Percentiles rank a stretch among this genome's conserved stretches.
phyloP scores from a whole-genome alignment of 2,329 filamentous ascomycete species.

The Pseudocercospora eumusae region DNA sequence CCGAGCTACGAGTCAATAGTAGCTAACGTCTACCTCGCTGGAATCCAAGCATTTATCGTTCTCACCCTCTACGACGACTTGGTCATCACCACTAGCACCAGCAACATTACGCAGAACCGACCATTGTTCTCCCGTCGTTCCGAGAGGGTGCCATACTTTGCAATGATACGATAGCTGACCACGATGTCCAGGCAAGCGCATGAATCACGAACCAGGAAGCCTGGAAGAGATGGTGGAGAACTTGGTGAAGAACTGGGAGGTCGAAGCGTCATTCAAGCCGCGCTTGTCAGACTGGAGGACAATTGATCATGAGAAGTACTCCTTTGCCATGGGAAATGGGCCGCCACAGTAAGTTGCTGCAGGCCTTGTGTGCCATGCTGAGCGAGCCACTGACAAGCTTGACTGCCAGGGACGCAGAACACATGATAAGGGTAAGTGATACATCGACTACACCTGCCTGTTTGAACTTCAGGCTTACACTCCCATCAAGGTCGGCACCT shows the following conservation, averaged over 20 bases:
- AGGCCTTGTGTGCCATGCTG: background rate
- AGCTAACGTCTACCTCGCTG: slow-evolving; percentile 9
- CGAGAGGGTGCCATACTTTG: background rate
- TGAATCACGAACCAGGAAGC: slow-evolving; percentile 57
- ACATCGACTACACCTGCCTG: background rate
- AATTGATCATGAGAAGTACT: slow-evolving; percentile 61
- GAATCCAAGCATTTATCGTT: slow-evolving; percentile 18
- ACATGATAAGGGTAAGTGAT: slow-evolving; percentile 58
- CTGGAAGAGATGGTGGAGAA: slow-evolving; percentile 66
- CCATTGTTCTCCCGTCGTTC: background rate
- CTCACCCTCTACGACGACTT: slow-evolving; percentile 6
- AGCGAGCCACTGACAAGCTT: slow-evolving; percentile 3
- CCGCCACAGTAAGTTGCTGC: slow-evolving; percentile 46
- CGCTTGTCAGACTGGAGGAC: slow-evolving; percentile 65
- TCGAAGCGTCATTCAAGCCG: slow-evolving; percentile 69
- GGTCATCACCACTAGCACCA: background rate
- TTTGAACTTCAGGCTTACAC: background rate
- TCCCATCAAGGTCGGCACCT: slow-evolving; percentile 57
- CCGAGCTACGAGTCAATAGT: slow-evolving; percentile 10
- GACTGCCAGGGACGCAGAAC: slow-evolving; percentile 49
- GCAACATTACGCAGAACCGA: slow-evolving; percentile 6
- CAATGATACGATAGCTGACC: slow-evolving; percentile 19
- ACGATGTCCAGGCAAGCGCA: slow-evolving; percentile 54
- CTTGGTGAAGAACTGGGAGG: slow-evolving; percentile 72
- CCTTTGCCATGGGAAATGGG: slow-evolving; percentile 64